These are phyloP conservation scores for Suillus bovinus DNA, from an alignment of 768 basidiomycete species.

Conservation along the genomic window DNA sequence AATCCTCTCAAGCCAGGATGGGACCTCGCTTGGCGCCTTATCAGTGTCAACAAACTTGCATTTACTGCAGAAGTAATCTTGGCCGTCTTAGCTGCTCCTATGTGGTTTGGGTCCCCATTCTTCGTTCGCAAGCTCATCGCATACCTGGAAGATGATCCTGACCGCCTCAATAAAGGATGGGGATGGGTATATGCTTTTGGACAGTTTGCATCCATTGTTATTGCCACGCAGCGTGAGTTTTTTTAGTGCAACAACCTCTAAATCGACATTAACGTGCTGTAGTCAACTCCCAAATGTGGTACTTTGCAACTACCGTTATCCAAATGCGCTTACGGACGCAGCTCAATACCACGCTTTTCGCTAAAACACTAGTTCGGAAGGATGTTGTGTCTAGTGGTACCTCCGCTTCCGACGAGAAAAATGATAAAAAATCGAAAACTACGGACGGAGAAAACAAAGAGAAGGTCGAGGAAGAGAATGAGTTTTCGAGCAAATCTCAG, in stretches of 20 bases:
- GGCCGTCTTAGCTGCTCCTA: conserved; percentile 54
- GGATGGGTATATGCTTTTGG: conserved; percentile 71
- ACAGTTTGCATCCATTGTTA: conserved; percentile 34
- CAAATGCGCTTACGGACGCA: conserved; percentile 74
- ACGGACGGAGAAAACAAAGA: conserved; percentile 16
- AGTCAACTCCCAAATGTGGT: conserved; percentile 75
- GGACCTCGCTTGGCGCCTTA: conserved; percentile 60
- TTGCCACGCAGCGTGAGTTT: conserved; percentile 36
- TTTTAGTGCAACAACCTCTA: conserved; percentile 43
- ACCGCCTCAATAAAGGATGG: conserved; percentile 59
- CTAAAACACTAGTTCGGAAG: conserved; percentile 85
- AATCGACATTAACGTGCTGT: conserved; percentile 6
- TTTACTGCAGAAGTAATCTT: conserved; percentile 47
- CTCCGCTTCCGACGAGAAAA: conserved; percentile 25
- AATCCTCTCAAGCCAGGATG: conserved; percentile 53
- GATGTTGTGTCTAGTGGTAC: conserved; percentile 63
- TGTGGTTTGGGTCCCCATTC: conserved; percentile 66
- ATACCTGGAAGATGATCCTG: conserved; percentile 66
- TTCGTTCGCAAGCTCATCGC: conserved; percentile 61
- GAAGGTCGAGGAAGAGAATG: conserved; percentile 42
- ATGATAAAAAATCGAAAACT: conserved; percentile 19
- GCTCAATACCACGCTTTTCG: conserved; percentile 81
- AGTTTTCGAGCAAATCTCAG: conserved; percentile 70
- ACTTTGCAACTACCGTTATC: conserved; percentile 63
- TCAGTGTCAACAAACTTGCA: conserved; percentile 50